Evolutionary conservation across 2,329 filamentous ascomycete species (phyloP), one percentile per base, ranked within the genome.

Genomic region (Exserohilum rostratum): DNA sequence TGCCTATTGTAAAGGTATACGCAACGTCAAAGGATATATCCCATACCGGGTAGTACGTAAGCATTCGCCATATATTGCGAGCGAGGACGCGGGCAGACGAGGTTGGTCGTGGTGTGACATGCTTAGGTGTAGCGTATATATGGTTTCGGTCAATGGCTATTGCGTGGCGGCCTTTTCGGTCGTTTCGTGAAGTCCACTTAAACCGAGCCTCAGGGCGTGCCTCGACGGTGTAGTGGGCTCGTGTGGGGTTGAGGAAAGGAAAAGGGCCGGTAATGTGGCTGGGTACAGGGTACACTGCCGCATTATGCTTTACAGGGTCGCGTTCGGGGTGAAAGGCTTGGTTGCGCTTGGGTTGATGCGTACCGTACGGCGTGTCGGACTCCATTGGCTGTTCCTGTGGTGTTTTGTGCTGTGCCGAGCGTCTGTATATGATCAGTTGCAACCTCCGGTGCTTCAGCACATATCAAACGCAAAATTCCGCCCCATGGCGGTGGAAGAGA

Each of bases 11-110:
- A 70, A 86, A 86, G 6, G 80, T 72, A 5, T 76, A 67, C 2
- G 83, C 83, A 6, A 85, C 80, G 5, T 83, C 76, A 60, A 80
- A 86, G 0, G 82, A 85, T 10, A 86, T 73, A 57, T 86, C 83
- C 81, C 82, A 86, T 45, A 82, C 71, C 0, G 83, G 83, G 48
- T 74, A 84, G 42, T 68, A 70, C 6, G 77, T 82, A 50, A 78
- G 67, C 81, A 85, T 85, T 15, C 77, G 75, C 46, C 69, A 57
- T 31, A 85, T 74, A 2, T 74, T 78, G 17, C 61, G 64, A 1
- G 66, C 49, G 6, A 79, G 66, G 3, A 70, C 69, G 22, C 60
- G 56, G 2, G 65, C 50, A 3, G 68, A 70, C 7, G 67, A 68
- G 3, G 76, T 80, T 4, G 66, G 57, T 11, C 53, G 64, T 2